Base-by-base conservation (phyloP, 177 flowering plant genomes). In the Vitis hybrid region DNA sequence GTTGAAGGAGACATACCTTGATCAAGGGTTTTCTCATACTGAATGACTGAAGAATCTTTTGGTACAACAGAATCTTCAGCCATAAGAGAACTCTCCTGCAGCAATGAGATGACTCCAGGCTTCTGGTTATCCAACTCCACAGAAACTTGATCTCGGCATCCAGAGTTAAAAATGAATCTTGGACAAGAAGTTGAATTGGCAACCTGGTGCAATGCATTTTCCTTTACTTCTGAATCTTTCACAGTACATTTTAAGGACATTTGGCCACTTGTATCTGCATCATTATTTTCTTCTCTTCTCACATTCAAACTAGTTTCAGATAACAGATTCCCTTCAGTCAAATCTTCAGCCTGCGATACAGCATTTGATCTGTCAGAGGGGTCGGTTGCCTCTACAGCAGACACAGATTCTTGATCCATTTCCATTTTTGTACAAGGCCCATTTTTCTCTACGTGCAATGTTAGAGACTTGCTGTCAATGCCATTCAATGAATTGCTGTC, bases 51-150 rank as follows among this genome's bases (percentile, higher is more conserved):
- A 64, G 86, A 55, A 68, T 78, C 74, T 13, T 62, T 59, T 1
- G 61, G 33, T 9, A 51, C 26, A 18, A 51, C 26, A 18, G 74
- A 74, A 45, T 60, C 68, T 55, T 68, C 62, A 62, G 71, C 6
- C 12, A 64, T 65, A 55, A 29, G 66, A 50, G 74, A 71, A 57
- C 60, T 80, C 62, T 73, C 76, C 60, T 67, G 77, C 63, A 68
- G 75, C 77, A 80, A 68, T 13, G 79, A 58, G 10, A 63, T 49
- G 52, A 48, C 64, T 39, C 45, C 45, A 57, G 65, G 68, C 65
- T 70, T 76, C 1, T 11, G 31, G 68, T 69, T 60, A 48, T 72
- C 68, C 68, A 72, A 33, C 55, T 76, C 79, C 8, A 71, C 16
- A 5, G 75, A 56, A 31, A 20, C 62, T 55, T 72, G 66, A 50